phyloP scores from a whole-genome alignment of 2,329 filamentous ascomycete species.

The Fusarium anguioides region DNA sequence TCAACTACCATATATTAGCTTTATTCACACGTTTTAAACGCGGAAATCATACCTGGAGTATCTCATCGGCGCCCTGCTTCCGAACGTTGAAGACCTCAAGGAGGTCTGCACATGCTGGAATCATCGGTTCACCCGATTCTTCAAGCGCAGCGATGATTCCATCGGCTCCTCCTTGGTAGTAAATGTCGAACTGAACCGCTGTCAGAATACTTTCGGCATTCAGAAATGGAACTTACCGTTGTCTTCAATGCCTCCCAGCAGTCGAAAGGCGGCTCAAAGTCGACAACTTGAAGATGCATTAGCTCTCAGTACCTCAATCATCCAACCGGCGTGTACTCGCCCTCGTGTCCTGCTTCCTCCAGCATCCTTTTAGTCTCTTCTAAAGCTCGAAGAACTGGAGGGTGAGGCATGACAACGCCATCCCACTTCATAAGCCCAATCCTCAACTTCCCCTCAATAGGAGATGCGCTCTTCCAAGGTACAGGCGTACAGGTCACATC shows the following conservation, averaged over 20 bases:
- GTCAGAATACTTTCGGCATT: rapidly evolving
- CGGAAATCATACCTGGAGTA: background rate
- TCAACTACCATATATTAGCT: background rate
- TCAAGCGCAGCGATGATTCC: background rate
- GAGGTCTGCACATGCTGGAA: constrained; percentile 1
- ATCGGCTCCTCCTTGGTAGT: constrained; percentile 11
- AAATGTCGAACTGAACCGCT: background rate
- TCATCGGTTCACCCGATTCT: constrained; percentile 9
- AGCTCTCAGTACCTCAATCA: background rate
- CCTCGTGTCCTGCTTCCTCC: constrained; percentile 7
- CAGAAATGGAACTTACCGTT: background rate
- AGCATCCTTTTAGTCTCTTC: background rate
- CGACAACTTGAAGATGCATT: background rate
- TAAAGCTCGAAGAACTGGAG: constrained; percentile 15
- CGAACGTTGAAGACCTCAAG: constrained; percentile 6
- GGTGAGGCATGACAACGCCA: constrained; percentile 16
- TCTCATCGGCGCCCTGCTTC: background rate
- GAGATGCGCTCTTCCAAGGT: background rate
- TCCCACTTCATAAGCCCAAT: constrained; percentile 20
- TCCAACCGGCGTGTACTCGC: background rate
- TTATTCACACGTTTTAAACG: rapidly evolving
- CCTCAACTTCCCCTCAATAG: background rate
- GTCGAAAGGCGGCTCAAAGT: constrained; percentile 18
- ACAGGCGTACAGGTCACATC: constrained; percentile 5
- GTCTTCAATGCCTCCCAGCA: constrained; percentile 11